A percentile compares a stretch with the other conserved stretches of the same genome.
Evolutionary conservation across 1,139 yeast species (phyloP).

Genomic region (Saccharomyces hybrid): DNA sequence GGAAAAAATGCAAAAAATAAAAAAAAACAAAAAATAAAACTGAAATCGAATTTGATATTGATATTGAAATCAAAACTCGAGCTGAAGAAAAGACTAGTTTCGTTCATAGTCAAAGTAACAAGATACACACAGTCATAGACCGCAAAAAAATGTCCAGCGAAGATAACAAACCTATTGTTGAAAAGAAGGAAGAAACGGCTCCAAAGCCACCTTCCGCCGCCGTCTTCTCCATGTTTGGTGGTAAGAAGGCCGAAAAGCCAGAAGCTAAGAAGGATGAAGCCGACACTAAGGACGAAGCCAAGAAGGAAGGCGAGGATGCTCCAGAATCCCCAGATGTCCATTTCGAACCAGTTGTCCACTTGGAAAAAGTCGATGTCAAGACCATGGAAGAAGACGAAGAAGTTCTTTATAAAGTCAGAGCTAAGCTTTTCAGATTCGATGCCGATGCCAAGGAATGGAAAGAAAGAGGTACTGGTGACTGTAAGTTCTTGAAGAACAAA

Average conservation of each 20-base stretch:
- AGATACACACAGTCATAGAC: not conserved
- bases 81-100: not conserved
- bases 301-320: conserved; percentile 54
- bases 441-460: conserved; percentile 89
- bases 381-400: conserved; percentile 97
- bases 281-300: conserved; percentile 34
- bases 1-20: not conserved
- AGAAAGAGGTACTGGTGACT: conserved; percentile 99
- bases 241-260: conserved; percentile 50
- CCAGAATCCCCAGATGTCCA: conserved; percentile 93
- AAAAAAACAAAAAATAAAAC: not conserved
- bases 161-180: conserved; percentile 20
- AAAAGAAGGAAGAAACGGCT: conserved; percentile 23
- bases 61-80: not conserved
- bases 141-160: conserved; percentile 28
- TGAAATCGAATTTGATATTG: not conserved
- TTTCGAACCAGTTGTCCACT: conserved; percentile 91
- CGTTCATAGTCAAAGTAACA: not conserved
- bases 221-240: conserved; percentile 89
- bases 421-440: conserved; percentile 88
- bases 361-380: conserved; percentile 93
- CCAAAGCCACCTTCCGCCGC: conserved; percentile 57
- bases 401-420: conserved; percentile 78
- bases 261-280: conserved; percentile 28
- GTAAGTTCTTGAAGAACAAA: conserved; percentile 88